phyloP scores from a whole-genome alignment of 768 basidiomycete species.

The Podaxis mareebaensis region DNA sequence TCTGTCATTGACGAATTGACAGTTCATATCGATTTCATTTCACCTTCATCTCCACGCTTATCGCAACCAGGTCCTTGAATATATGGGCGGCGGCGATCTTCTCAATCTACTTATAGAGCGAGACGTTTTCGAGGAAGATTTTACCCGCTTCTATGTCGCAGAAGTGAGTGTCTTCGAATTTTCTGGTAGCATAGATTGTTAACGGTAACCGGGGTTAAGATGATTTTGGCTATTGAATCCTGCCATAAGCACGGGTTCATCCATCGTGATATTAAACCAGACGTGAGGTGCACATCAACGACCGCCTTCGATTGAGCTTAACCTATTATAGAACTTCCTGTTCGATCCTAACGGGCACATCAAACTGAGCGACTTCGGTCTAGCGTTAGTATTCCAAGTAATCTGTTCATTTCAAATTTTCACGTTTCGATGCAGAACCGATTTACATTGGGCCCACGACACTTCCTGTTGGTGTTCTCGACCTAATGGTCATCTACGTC shows the following conservation, averaged over 20 bases:
- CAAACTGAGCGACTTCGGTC: constrained; percentile 92
- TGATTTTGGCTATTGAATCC: constrained; percentile 91
- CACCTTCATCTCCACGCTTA: constrained; percentile 26
- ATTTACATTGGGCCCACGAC: constrained; percentile 97
- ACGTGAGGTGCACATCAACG: constrained; percentile 50
- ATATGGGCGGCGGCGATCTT: constrained; percentile 96
- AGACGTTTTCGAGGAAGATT: constrained; percentile 88
- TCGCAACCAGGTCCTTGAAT: constrained; percentile 75
- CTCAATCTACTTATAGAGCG: constrained; percentile 93
- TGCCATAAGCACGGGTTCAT: constrained; percentile 96
- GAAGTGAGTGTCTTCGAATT: constrained; percentile 54
- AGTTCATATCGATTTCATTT: constrained; percentile 62
- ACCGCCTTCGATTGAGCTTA: constrained; percentile 20
- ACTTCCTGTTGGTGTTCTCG: constrained; percentile 64
- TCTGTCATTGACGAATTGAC: constrained; percentile 31
- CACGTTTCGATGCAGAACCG: constrained; percentile 54
- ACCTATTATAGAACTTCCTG: constrained; percentile 77
- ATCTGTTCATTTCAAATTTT: constrained; percentile 16
- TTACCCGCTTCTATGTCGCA: constrained; percentile 91
- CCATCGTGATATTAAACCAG: constrained; percentile 96
- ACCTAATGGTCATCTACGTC: constrained; percentile 19
- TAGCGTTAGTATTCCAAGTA: constrained; percentile 69
- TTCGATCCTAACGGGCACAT: constrained; percentile 94
- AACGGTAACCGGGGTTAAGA: constrained; percentile 45
- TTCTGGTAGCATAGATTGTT: constrained; percentile 17